Base-by-base conservation (phyloP, 257 asterid genomes). In the Cynanchum wilfordii region DNA sequence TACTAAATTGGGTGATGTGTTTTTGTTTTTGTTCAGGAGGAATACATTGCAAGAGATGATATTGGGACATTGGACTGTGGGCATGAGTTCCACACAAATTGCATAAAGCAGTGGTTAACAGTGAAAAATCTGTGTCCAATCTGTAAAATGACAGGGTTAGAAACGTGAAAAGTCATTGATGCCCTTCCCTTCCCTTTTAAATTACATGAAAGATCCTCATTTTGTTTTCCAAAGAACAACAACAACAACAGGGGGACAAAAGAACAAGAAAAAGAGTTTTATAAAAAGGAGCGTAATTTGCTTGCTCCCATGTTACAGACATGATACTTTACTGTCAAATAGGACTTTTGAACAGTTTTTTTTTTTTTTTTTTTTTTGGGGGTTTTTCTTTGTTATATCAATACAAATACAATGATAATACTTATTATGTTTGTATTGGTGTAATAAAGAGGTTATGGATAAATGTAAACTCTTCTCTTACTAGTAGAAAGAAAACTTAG, bases 121-220 rank as follows among this genome's bases (percentile, higher is more conserved):
- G 51, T 87, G 80, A 93, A 93, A 90, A 93, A 93, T 79, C 79
- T 88, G 5, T 93, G 97, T 68, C 98, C 98, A 66, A 85, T 93
- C 76, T 93, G 98, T 73, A 93, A 93, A 85, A 89, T 25, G 64
- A 84, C 91, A 15, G 98, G 86, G 64, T 78, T 93, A 63, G 78
- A 80, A 50, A 81, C 83, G 45, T 81, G 82, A 83, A 69, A 66
- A 27, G 40, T 55, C 69, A 8, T 8, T 10, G 29, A 10, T 50
- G 15, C n/a, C 20, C 12, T 10, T 19, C 15, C 19, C n/a, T 57
- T 6, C 10, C 62, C 69, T 75, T 64, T 16, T 64, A 68, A 27
- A 33, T 68, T 68, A 22, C 45, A 47, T 69, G 10, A 63, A 63
- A 63, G 49, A 63, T 63, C 67, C 55, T 8, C 15, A 15, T 10